Conservation (phyloP, 2,329 filamentous ascomycete species). For the Phoma sp. region DNA sequence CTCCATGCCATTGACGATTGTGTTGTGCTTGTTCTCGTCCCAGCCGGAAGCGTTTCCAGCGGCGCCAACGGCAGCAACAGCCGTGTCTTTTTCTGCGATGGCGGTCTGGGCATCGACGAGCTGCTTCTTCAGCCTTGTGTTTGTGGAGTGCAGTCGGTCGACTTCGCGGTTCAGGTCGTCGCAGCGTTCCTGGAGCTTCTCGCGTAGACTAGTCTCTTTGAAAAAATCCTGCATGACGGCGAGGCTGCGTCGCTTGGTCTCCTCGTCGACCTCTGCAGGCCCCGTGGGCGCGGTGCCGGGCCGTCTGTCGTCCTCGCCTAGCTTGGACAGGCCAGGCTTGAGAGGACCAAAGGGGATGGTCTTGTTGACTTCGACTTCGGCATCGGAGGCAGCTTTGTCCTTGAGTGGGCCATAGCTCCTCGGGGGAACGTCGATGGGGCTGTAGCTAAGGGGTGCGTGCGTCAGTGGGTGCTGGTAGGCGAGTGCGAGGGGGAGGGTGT, state of each 20-base stretch:
- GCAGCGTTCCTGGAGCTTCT: slow-evolving; percentile 45
- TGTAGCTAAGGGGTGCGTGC: slow-evolving; percentile 21
- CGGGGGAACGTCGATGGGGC: slow-evolving; percentile 31
- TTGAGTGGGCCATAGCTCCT: slow-evolving; percentile 34
- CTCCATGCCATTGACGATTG: slow-evolving; percentile 43
- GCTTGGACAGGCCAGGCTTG: slow-evolving; percentile 39
- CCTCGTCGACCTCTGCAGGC: slow-evolving; percentile 38
- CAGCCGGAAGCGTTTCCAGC: slow-evolving; percentile 18
- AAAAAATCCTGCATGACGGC: slow-evolving; percentile 50
- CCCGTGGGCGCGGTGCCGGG: slow-evolving; percentile 45
- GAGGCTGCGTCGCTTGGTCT: slow-evolving; percentile 41
- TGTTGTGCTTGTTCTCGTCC: slow-evolving; percentile 30
- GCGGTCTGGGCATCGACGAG: slow-evolving; percentile 40
- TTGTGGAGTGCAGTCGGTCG: slow-evolving; percentile 40
- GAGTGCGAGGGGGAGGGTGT: background rate
- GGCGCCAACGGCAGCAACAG: slow-evolving; percentile 26
- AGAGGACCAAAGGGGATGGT: slow-evolving; percentile 31
- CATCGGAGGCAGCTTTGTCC: slow-evolving; percentile 46
- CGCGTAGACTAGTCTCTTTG: slow-evolving; percentile 47
- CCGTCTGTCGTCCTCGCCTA: slow-evolving; percentile 36
- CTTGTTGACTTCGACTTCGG: slow-evolving; percentile 41
- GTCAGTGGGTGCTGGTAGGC: background rate
- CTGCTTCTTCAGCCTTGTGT: slow-evolving; percentile 40
- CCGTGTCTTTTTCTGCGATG: slow-evolving; percentile 41
- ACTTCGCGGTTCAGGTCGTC: slow-evolving; percentile 43